Evolutionary conservation across 2,329 filamentous ascomycete genomes (phyloP), one percentile per base, ranked within the genome.

Genomic region (Penicillium concentricum): DNA sequence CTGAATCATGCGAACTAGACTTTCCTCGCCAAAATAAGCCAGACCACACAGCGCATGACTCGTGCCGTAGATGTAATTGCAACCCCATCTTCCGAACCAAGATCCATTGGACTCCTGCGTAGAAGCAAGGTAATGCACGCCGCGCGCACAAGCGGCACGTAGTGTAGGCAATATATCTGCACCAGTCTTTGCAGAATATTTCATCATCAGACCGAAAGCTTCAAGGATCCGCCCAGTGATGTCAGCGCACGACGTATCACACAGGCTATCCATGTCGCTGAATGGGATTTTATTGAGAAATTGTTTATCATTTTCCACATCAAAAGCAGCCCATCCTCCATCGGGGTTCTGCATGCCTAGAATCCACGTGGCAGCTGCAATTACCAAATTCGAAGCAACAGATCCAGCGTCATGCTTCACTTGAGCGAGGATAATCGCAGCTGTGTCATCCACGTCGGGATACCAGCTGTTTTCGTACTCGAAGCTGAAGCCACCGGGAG

Each of bases 281-380:
- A 76, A 76, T 2, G 72, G 72, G 28, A 73, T 70, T 20, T 67
- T 67, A 42, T 76, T 72, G 6, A 75, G 57, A 30, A 65, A 75
- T 0, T 67, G 51, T 30, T 64, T 61, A 52, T 75, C 60, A 49
- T 75, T 76, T 6, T 72, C 62, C 4, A 56, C 32, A 47, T 76
- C 74, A 44, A 76, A 76, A 6, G 69, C 69, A 2, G 52, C 72
- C 72, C 71, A 76, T 0, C 73, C 74, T 32, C 72, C 72, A 50
- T 76, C 73, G 1, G 38, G n/a, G 52, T 72, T 73, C 41, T 76
- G 72, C 71, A 76, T 75, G 3, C 69, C 71, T 1, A 71, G 51
- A 5, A 74, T 61, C 72, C 72, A 75, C 5, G 57, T 54, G 0
- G 54, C 37, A 4, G 68, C 66, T 4, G 22, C 20, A 4, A 59